A percentile compares a stretch with the other conserved stretches of the same genome.
phyloP scores from a whole-genome alignment of 2,329 filamentous ascomycete genomes.

The Microcyclosporella mali region DNA sequence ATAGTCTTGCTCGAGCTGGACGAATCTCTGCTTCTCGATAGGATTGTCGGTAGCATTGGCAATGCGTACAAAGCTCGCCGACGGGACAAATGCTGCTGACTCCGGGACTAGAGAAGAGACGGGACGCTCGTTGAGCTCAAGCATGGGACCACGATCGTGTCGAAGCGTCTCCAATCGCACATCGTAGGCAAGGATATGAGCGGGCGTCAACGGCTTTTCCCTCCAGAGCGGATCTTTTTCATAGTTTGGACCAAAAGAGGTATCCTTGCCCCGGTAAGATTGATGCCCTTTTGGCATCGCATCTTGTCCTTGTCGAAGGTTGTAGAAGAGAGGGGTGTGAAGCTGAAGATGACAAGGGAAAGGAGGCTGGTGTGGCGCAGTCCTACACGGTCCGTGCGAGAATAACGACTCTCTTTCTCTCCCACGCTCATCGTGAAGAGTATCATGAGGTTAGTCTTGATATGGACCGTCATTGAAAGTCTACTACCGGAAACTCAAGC shows the following conservation, averaged over 20 bases:
- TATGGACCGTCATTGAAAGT: no score
- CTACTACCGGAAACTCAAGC: no score
- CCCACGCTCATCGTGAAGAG: no score
- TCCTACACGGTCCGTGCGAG: no score
- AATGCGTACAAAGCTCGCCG: constrained; percentile 17
- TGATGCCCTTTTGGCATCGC: constrained; percentile 13
- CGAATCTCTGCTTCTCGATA: constrained; percentile 34
- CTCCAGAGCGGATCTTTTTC: constrained; percentile 34
- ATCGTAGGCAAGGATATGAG: constrained; percentile 37
- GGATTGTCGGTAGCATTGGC: constrained; percentile 26
- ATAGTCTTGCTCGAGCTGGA: constrained; percentile 34
- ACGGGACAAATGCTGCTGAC: constrained; percentile 18
- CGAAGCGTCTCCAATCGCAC: constrained; percentile 32
- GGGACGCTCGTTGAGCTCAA: constrained; percentile 35
- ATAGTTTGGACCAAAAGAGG: constrained; percentile 23
- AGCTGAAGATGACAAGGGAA: background rate
- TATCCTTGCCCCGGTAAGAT: constrained; percentile 6
- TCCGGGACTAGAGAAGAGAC: constrained; percentile 33
- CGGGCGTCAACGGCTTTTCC: constrained; percentile 35
- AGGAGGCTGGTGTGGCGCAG: no score
- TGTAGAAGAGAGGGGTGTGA: background rate
- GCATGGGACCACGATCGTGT: constrained; percentile 30
- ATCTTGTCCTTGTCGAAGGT: background rate
- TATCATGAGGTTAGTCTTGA: no score
- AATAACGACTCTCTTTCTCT: no score